A percentile compares a stretch with the other conserved stretches of the same genome.
Conservation (phyloP, 2,329 filamentous ascomycete species). For the Pseudocercospora crystallina region DNA sequence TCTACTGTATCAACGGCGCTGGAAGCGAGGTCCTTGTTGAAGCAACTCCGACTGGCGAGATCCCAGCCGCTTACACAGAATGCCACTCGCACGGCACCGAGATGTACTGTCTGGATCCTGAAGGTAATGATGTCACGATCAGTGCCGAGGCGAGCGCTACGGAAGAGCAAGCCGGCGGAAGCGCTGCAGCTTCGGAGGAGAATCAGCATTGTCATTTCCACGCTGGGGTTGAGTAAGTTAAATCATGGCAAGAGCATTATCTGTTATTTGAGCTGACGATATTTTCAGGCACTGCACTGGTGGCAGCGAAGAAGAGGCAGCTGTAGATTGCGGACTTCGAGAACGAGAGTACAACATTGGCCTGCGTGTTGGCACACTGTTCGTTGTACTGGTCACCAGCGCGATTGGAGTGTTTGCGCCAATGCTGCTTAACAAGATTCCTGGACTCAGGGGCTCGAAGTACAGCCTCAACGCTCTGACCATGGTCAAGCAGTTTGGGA, state of each 20-base stretch:
- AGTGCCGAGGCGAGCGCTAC: conserved; percentile 39
- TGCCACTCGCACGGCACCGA: conserved; percentile 63
- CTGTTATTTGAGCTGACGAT: conserved; percentile 31
- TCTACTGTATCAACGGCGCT: conserved; percentile 42
- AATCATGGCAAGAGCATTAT: not conserved
- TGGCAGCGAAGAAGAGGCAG: conserved; percentile 39
- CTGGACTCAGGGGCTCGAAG: conserved; percentile 46
- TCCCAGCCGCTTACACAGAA: conserved; percentile 52
- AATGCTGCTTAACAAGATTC: conserved; percentile 61
- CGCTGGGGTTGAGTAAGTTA: conserved; percentile 69
- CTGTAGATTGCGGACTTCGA: conserved; percentile 47
- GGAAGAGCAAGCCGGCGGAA: conserved; percentile 9
- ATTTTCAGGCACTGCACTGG: conserved; percentile 57
- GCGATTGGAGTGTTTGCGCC: conserved; percentile 68
- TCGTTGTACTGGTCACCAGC: conserved; percentile 69
- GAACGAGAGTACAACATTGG: conserved; percentile 65
- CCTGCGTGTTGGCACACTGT: conserved; percentile 69
- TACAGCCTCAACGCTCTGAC: conserved; percentile 55
- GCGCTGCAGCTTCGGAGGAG: conserved; percentile 31
- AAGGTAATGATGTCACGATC: conserved; percentile 4
- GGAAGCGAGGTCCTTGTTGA: conserved; percentile 51
- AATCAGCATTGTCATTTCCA: conserved; percentile 65
- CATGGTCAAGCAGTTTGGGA: conserved; percentile 70
- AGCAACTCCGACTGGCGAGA: conserved; percentile 54
- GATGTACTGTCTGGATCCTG: conserved; percentile 44